A percentile compares a stretch with the other conserved stretches of the same genome.
Evolutionary conservation across 2,329 filamentous ascomycete genomes (phyloP).

Genomic region (Didymellaceae sp.): DNA sequence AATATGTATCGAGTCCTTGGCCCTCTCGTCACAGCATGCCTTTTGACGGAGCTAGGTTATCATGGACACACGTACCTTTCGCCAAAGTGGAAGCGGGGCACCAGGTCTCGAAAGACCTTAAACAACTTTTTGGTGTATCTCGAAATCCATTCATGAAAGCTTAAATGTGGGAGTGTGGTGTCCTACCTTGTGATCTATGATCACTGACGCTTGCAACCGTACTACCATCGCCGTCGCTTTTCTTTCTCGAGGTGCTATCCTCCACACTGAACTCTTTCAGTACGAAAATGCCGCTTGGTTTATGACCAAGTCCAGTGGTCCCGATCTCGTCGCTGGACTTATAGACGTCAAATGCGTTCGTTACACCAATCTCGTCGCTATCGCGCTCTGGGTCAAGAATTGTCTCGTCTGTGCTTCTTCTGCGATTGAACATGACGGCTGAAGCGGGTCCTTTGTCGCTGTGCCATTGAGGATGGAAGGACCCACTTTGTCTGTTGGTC

Average conservation of each 20-base stretch:
- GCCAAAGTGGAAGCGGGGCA: too few relatives aligned
- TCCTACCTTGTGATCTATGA: slow-evolving; percentile 21
- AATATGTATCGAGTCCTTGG: too few relatives aligned
- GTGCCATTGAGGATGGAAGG: slow-evolving; percentile 21
- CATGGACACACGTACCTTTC: too few relatives aligned
- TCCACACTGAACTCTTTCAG: slow-evolving; percentile 30
- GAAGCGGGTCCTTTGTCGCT: slow-evolving; percentile 13
- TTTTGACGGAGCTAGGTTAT: too few relatives aligned
- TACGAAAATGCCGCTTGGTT: slow-evolving; percentile 26
- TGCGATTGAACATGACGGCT: slow-evolving; percentile 13
- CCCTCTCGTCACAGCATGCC: too few relatives aligned
- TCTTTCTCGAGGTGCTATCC: slow-evolving; percentile 13
- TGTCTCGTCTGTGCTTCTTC: slow-evolving; percentile 10
- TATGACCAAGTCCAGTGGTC: slow-evolving; percentile 7
- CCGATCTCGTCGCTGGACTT: background rate
- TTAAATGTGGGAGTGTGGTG: slow-evolving; percentile 24
- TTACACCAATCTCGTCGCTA: slow-evolving; percentile 25
- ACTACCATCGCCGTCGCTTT: slow-evolving; percentile 16
- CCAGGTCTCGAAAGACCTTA: too few relatives aligned
- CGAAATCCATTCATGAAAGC: background rate
- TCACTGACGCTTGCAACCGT: slow-evolving; percentile 19
- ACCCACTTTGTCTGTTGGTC: slow-evolving; percentile 6
- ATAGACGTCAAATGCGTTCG: background rate
- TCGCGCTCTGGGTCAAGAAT: slow-evolving; percentile 22
- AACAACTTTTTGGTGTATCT: too few relatives aligned